Evolutionary conservation across 495 filamentous ascomycete species (phyloP).

Genomic region (Penicilliopsis zonata): DNA sequence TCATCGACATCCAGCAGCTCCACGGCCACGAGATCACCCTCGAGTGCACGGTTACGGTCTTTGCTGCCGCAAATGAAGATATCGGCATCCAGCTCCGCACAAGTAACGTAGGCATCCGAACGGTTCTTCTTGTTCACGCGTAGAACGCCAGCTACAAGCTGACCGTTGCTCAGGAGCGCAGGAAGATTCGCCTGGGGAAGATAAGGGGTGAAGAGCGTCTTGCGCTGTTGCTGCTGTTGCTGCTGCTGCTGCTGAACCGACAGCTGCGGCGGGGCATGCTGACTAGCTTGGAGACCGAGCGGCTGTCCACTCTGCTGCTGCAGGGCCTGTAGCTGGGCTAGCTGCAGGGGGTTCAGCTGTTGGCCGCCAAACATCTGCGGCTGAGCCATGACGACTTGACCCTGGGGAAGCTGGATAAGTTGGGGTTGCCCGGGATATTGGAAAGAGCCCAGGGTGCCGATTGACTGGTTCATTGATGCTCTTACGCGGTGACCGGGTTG

Average conservation of each 20-base stretch:
- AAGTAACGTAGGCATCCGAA: slow-evolving; percentile 95
- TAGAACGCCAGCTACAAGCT: slow-evolving; percentile 90
- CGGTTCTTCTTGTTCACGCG: slow-evolving; percentile 99
- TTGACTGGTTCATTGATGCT: slow-evolving; percentile 74
- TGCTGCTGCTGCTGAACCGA: slow-evolving; percentile 48
- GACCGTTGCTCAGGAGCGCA: slow-evolving; percentile 79
- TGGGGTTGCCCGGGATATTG: slow-evolving; percentile 89
- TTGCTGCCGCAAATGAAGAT: slow-evolving; percentile 99
- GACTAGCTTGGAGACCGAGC: slow-evolving; percentile 56
- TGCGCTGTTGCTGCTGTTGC: slow-evolving; percentile 84
- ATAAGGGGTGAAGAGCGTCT: slow-evolving; percentile 97
- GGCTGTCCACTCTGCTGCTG: slow-evolving; percentile 67
- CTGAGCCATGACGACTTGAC: slow-evolving; percentile 62
- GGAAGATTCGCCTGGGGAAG: slow-evolving; percentile 91
- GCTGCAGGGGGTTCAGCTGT: slow-evolving; percentile 78
- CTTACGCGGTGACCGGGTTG: slow-evolving; percentile 86
- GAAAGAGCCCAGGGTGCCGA: slow-evolving; percentile 75
- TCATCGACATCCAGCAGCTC: slow-evolving; percentile 97
- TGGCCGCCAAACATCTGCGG: slow-evolving; percentile 71
- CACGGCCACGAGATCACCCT: slow-evolving; percentile 90
- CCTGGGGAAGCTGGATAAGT: slow-evolving; percentile 72
- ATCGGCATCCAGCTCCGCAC: slow-evolving; percentile 88
- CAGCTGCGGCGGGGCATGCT: slow-evolving; percentile 58
- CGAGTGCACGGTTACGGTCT: slow-evolving; percentile 88
- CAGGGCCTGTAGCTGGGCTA: slow-evolving; percentile 83